phyloP scores from a whole-genome alignment of 352 stramenopile species.

The Globisporangium camurandrum region DNA sequence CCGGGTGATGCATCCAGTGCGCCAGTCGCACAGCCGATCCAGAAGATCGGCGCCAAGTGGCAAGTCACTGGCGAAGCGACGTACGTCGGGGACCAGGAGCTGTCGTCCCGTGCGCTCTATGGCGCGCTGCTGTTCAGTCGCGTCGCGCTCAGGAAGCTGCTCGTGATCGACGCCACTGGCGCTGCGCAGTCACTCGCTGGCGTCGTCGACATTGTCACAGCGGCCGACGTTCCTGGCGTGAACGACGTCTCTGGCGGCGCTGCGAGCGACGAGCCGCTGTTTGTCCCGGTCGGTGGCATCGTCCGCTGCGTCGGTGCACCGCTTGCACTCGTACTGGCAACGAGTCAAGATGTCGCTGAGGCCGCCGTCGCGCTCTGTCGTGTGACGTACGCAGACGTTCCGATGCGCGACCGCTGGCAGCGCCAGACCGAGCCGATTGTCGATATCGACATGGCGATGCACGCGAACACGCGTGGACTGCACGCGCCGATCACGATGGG shows the following conservation, averaged over 20 bases:
- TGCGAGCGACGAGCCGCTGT: conserved; percentile 85
- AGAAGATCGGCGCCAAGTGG: conserved; percentile 89
- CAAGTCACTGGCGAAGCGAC: conserved; percentile 93
- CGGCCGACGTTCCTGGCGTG: conserved; percentile 45
- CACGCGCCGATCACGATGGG: conserved; percentile 75
- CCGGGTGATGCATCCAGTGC: conserved; percentile 29
- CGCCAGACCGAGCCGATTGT: conserved; percentile 24
- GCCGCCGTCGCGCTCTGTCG: conserved; percentile 74
- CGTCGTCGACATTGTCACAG: conserved; percentile 77
- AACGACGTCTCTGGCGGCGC: conserved; percentile 83
- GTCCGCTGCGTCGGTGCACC: conserved; percentile 76
- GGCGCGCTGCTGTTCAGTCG: conserved; percentile 89
- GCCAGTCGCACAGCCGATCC: conserved; percentile 86
- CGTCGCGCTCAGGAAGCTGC: conserved; percentile 69
- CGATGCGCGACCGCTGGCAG: conserved; percentile 19
- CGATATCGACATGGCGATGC: conserved; percentile 26
- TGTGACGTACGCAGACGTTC: conserved; percentile 67
- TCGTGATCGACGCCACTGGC: conserved; percentile 80
- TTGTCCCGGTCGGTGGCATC: conserved; percentile 56
- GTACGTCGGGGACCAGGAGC: conserved; percentile 94
- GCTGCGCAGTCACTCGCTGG: conserved; percentile 81
- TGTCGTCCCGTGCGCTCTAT: conserved; percentile 83
- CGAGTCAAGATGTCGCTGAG: conserved; percentile 73
- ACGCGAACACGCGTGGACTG: conserved; percentile 39
- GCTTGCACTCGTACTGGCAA: conserved; percentile 75